Percentiles rank a stretch among this genome's conserved stretches.
Conservation (phyloP, 306 rosid species). For the Oemleria cerasiformis region DNA sequence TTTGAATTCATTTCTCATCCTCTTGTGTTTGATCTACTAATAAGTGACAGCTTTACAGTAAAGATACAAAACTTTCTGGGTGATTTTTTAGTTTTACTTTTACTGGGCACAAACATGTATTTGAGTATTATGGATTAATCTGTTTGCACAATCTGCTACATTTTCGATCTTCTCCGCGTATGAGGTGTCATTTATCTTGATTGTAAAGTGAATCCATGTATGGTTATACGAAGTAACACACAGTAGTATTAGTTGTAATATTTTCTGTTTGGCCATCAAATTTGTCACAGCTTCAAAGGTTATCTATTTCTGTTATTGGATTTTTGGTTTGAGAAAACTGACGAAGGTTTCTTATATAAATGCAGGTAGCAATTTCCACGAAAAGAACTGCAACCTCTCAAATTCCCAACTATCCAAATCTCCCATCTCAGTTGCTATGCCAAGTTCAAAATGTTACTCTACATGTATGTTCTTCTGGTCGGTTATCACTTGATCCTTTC, state of each 20-base stretch:
- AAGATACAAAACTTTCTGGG: not conserved
- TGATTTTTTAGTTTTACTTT: not conserved
- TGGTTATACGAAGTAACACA: no score
- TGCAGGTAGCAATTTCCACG: conserved; percentile 91
- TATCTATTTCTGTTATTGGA: conserved; percentile 1
- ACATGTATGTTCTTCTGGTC: conserved; percentile 51
- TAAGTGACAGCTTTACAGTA: not conserved
- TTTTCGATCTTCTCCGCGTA: no score
- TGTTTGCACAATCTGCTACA: no score
- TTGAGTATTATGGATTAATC: not conserved
- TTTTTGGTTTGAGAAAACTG: conserved; percentile 6
- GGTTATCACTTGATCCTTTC: not conserved
- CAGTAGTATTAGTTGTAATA: no score
- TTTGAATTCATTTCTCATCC: conserved; percentile 17
- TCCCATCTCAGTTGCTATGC: conserved; percentile 83
- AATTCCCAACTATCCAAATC: conserved; percentile 92
- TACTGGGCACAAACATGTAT: not conserved
- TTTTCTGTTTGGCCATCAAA: not conserved
- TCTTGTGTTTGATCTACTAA: not conserved
- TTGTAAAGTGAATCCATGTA: no score
- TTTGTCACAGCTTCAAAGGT: not conserved
- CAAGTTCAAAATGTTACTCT: conserved; percentile 84
- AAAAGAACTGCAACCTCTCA: conserved; percentile 86
- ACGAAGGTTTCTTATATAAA: conserved; percentile 8
- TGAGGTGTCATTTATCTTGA: no score